A percentile compares a stretch with the other conserved stretches of the same genome.
These are phyloP conservation scores for Exidia glandulosa DNA, from an alignment of 768 basidiomycete species.

Conservation along the genomic window DNA sequence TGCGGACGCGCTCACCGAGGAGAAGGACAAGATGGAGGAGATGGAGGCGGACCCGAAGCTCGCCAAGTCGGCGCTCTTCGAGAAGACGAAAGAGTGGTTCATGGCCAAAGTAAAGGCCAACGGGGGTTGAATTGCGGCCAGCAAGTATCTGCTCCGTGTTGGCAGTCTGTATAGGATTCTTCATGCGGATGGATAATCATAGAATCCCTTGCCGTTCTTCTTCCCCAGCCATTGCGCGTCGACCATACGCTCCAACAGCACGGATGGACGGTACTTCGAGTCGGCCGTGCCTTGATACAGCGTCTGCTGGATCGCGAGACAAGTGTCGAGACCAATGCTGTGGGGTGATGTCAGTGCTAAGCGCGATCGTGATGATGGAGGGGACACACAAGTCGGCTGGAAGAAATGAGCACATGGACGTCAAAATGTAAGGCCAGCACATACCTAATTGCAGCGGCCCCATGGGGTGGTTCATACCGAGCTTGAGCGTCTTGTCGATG, in stretches of 20 bases:
- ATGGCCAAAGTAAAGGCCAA: neutral
- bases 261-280: slow-evolving; percentile 86
- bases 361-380: neutral
- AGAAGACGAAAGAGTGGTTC: neutral
- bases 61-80: neutral
- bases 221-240: slow-evolving; percentile 89
- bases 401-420: too few relatives aligned
- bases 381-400: slow-evolving; percentile 46
- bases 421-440: too few relatives aligned
- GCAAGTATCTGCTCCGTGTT: neutral
- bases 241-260: slow-evolving; percentile 90
- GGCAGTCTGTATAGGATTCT: too few relatives aligned
- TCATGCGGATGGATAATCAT: too few relatives aligned
- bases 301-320: slow-evolving; percentile 85
- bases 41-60: neutral
- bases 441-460: slow-evolving; percentile 83
- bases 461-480: slow-evolving; percentile 95
- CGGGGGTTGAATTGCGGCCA: neutral
- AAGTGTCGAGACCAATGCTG: slow-evolving; percentile 96
- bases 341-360: neutral
- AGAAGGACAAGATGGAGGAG: neutral
- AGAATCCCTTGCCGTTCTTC: slow-evolving; percentile 92
- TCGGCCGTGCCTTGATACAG: slow-evolving; percentile 83
- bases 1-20: slow-evolving; percentile 2
- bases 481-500: slow-evolving; percentile 86